Conservation (phyloP, 495 filamentous ascomycete species). For the Cladorrhinum samala region DNA sequence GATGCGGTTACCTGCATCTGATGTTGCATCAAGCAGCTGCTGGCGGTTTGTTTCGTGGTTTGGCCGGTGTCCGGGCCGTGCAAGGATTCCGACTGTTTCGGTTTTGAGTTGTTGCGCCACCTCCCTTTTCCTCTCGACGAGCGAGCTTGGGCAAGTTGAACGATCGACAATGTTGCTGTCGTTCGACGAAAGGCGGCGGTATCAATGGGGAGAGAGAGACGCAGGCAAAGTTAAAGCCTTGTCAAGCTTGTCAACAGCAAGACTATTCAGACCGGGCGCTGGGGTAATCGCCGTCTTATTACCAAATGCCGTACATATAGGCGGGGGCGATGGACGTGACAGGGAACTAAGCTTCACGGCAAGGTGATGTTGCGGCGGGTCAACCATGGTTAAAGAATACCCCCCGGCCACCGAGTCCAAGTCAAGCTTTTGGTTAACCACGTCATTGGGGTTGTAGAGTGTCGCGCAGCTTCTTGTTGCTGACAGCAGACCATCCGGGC, state of each 20-base stretch:
- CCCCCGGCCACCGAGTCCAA: neutral
- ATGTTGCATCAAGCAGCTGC: constrained; percentile 21
- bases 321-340: neutral
- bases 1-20: constrained; percentile 28
- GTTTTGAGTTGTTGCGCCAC: constrained; percentile 33
- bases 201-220: neutral
- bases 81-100: constrained; percentile 39
- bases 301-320: neutral
- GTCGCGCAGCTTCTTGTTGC: too few relatives aligned
- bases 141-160: constrained; percentile 17
- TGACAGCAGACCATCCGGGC: too few relatives aligned
- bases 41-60: constrained; percentile 39
- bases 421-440: neutral
- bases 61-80: constrained; percentile 33
- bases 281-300: neutral
- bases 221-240: neutral
- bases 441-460: neutral
- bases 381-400: constrained; percentile 1
- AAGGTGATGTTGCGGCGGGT: constrained; percentile 8
- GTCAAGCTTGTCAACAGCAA: neutral
- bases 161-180: neutral
- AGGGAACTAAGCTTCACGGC: constrained; percentile 4
- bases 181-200: neutral
- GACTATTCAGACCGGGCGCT: neutral
- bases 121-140: constrained; percentile 20